A percentile compares a stretch with the other conserved stretches of the same genome.
Conservation (phyloP, 2,329 filamentous ascomycete species). For the Microdochium trichocladiopsis region DNA sequence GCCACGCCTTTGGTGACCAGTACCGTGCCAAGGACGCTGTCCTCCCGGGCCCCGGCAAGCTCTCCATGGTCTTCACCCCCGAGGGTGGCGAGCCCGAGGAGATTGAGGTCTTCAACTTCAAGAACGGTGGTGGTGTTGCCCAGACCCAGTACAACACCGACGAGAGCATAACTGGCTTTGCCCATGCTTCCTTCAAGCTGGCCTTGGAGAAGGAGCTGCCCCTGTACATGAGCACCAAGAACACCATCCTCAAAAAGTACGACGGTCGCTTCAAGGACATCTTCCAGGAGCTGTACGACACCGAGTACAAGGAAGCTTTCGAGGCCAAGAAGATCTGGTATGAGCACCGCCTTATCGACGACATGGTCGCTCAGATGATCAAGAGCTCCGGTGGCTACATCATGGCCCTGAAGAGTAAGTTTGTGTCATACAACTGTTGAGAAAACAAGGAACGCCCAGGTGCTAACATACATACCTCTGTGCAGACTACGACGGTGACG, state of each 20-base stretch:
- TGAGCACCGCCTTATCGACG: constrained; percentile 97
- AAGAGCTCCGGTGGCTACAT: constrained; percentile 96
- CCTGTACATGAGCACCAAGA: constrained; percentile 99
- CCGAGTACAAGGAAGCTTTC: constrained; percentile 78
- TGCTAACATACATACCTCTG: neutral
- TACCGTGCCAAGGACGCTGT: constrained; percentile 95
- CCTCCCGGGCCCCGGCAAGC: constrained; percentile 73
- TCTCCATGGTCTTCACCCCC: constrained; percentile 93
- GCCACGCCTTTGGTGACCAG: constrained; percentile 97
- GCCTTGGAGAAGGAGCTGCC: constrained; percentile 80
- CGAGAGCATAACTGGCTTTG: constrained; percentile 90
- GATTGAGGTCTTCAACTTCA: constrained; percentile 88
- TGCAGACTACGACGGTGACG: constrained; percentile 94
- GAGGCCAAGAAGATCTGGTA: constrained; percentile 96
- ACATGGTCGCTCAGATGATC: constrained; percentile 99
- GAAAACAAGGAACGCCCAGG: no score
- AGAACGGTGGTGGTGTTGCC: constrained; percentile 76
- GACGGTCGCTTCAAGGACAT: constrained; percentile 99
- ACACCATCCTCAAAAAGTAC: constrained; percentile 98
- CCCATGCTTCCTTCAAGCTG: constrained; percentile 94
- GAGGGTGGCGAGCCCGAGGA: constrained; percentile 73
- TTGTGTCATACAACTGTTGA: constrained; percentile 1
- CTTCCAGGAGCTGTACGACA: constrained; percentile 95
- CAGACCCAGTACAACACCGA: constrained; percentile 98
- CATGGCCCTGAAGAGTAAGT: constrained; percentile 95